Evolutionary conservation across 768 basidiomycete genomes (phyloP).

Genomic region (Albatrellus ellisii): DNA sequence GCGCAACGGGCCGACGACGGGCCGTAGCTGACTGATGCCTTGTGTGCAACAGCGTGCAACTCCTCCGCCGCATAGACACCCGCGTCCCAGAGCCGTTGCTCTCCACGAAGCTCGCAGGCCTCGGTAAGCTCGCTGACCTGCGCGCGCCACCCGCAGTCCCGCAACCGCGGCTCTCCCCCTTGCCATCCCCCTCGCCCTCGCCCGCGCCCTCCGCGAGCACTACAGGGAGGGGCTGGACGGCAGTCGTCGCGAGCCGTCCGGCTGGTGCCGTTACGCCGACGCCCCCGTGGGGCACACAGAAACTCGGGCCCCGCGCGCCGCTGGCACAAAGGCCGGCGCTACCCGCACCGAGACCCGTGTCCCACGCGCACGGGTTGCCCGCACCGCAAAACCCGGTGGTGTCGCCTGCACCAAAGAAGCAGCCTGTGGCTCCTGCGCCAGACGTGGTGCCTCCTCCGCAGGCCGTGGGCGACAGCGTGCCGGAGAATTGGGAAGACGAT

Average conservation of each 20-base stretch:
- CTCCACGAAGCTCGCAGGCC: constrained; percentile 24
- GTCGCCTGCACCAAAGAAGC: background rate
- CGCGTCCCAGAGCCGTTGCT: constrained; percentile 63
- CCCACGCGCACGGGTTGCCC: background rate
- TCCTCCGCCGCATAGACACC: constrained; percentile 73
- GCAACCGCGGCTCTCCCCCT: constrained; percentile 14
- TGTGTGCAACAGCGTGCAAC: constrained; percentile 49
- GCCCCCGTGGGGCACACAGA: constrained; percentile 8
- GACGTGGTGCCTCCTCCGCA: background rate
- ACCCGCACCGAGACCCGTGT: background rate
- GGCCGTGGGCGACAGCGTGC: constrained; percentile 21
- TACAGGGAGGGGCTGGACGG: constrained; percentile 20
- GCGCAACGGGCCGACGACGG: background rate
- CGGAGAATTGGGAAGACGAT: constrained; percentile 47
- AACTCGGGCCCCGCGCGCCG: too few relatives aligned
- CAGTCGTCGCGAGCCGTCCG: constrained; percentile 16
- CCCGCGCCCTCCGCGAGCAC: constrained; percentile 2
- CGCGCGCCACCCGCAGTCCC: constrained; percentile 19
- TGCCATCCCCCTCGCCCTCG: constrained; percentile 6
- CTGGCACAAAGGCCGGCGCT: constrained; percentile 2
- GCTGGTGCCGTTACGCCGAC: constrained; percentile 5
- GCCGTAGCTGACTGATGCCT: too few relatives aligned
- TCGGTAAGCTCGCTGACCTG: constrained; percentile 52
- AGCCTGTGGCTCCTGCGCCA: background rate
- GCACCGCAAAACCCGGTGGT: background rate